Evolutionary conservation across 2,329 filamentous ascomycete species (phyloP).

Genomic region (Onygenales sp.): DNA sequence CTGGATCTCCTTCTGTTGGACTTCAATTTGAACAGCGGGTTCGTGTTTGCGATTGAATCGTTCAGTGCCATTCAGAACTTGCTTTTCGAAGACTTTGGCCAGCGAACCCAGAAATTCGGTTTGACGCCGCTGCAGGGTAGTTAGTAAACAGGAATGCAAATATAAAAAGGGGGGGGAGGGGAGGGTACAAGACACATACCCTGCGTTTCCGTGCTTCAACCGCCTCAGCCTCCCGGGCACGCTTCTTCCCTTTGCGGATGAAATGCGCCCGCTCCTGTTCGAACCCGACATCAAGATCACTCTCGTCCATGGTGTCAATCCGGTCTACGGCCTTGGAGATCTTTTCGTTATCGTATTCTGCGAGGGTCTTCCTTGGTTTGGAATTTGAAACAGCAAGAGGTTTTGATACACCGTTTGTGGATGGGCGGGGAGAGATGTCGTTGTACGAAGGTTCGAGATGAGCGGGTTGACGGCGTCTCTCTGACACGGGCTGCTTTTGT

Average conservation of each 20-base stretch:
- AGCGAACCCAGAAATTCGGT: conserved; percentile 46
- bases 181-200: conserved; percentile 36
- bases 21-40: conserved; percentile 71
- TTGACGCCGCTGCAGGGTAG: conserved; percentile 46
- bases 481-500: conserved; percentile 13
- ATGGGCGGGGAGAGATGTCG: conserved; percentile 12
- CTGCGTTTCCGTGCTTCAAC: conserved; percentile 57
- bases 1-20: conserved; percentile 79
- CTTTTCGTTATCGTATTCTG: conserved; percentile 56
- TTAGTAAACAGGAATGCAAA: not conserved
- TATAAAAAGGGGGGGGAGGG: not conserved
- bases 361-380: conserved; percentile 46
- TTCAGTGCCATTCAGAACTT: conserved; percentile 62
- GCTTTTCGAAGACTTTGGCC: conserved; percentile 52
- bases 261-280: conserved; percentile 45
- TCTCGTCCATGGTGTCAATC: conserved; percentile 48
- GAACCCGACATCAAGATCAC: conserved; percentile 48
- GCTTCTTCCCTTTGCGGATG: conserved; percentile 51
- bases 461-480: conserved; percentile 18
- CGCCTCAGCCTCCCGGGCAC: conserved; percentile 55
- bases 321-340: conserved; percentile 57
- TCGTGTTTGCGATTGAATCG: conserved; percentile 71
- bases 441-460: conserved; percentile 15
- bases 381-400: conserved; percentile 18
- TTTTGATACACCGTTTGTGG: conserved; percentile 19